These are phyloP conservation scores for Stephanocyclus meneghinianus DNA, from an alignment of 352 stramenopile genomes.

Conservation along the genomic window DNA sequence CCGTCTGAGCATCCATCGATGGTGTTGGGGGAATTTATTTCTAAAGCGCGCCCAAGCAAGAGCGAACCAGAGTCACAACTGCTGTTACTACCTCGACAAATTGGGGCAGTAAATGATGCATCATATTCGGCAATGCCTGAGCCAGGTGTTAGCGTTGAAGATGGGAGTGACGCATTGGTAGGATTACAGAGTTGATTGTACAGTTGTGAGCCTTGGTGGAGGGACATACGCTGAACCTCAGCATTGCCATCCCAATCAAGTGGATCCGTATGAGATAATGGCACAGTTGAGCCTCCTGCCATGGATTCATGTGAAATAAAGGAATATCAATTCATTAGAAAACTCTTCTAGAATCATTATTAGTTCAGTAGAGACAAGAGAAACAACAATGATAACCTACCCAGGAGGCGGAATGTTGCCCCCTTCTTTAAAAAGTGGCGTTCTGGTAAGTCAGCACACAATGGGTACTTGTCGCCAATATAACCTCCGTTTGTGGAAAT, in stretches of 20 bases:
- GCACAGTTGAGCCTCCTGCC: conserved; percentile 19
- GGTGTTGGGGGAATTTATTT: conserved; percentile 34
- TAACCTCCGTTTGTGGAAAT: conserved; percentile 30
- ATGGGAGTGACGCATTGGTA: conserved; percentile 12
- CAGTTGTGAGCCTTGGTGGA: conserved; percentile 33
- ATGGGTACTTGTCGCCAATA: conserved; percentile 52
- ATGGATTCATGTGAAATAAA: not conserved
- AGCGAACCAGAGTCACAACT: conserved; percentile 31
- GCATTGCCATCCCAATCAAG: conserved; percentile 10
- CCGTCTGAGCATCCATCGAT: conserved; percentile 46
- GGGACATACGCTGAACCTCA: conserved; percentile 26
- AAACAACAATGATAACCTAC: too few species aligned
- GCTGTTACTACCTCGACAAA: conserved; percentile 22
- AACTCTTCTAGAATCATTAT: too few species aligned
- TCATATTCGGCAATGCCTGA: conserved; percentile 23
- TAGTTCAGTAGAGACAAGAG: too few species aligned
- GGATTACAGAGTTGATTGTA: conserved; percentile 44
- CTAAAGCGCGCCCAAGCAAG: conserved; percentile 15
- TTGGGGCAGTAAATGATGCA: conserved; percentile 18
- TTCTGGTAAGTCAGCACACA: conserved; percentile 53
- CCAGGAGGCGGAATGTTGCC: conserved; percentile 49
- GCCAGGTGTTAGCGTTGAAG: conserved; percentile 15
- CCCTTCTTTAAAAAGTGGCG: conserved; percentile 51
- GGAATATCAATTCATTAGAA: not conserved
- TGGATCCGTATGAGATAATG: conserved; percentile 28